phyloP scores from a whole-genome alignment of 768 basidiomycete species.

The Dioszegia hungarica region DNA sequence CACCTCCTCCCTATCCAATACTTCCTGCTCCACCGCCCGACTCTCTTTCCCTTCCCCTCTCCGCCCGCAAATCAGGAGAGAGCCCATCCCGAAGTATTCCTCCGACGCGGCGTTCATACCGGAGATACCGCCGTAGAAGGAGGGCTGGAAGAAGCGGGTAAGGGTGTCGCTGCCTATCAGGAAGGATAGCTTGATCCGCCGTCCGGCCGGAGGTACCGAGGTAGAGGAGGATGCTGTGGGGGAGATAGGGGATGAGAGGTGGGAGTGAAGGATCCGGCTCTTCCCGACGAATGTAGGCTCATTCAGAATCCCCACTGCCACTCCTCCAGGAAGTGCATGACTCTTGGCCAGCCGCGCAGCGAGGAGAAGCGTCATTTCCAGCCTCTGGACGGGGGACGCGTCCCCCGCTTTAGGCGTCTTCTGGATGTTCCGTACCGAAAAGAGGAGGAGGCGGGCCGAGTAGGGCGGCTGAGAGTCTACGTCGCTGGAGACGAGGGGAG shows the following conservation, averaged over 20 bases:
- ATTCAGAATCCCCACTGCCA: slow-evolving; percentile 75
- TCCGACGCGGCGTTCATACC: slow-evolving; percentile 60
- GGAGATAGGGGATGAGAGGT: too few species aligned
- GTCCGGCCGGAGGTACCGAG: too few species aligned
- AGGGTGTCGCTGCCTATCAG: slow-evolving; percentile 81
- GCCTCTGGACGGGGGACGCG: slow-evolving; percentile 68
- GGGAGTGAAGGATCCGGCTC: slow-evolving; percentile 58
- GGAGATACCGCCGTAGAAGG: slow-evolving; percentile 58
- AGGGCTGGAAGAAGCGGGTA: slow-evolving; percentile 67
- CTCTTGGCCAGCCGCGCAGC: slow-evolving; percentile 50
- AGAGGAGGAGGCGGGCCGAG: slow-evolving; percentile 69
- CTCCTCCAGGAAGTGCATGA: slow-evolving; percentile 48
- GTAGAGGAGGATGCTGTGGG: too few species aligned
- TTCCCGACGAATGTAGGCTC: slow-evolving; percentile 88
- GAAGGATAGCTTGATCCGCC: slow-evolving; percentile 59
- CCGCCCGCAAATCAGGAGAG: slow-evolving; percentile 64
- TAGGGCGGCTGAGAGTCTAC: slow-evolving; percentile 49
- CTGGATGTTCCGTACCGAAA: slow-evolving; percentile 83
- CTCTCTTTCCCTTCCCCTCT: slow-evolving; percentile 48
- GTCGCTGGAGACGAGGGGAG: slow-evolving; percentile 14
- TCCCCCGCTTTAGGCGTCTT: slow-evolving; percentile 68
- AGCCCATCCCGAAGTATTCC: slow-evolving; percentile 62
- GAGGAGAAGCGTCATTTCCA: slow-evolving; percentile 80
- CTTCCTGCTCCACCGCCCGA: slow-evolving; percentile 42
- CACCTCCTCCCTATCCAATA: slow-evolving; percentile 49